Conservation (phyloP, 139 green algal species). For the Chlorella sp. region DNA sequence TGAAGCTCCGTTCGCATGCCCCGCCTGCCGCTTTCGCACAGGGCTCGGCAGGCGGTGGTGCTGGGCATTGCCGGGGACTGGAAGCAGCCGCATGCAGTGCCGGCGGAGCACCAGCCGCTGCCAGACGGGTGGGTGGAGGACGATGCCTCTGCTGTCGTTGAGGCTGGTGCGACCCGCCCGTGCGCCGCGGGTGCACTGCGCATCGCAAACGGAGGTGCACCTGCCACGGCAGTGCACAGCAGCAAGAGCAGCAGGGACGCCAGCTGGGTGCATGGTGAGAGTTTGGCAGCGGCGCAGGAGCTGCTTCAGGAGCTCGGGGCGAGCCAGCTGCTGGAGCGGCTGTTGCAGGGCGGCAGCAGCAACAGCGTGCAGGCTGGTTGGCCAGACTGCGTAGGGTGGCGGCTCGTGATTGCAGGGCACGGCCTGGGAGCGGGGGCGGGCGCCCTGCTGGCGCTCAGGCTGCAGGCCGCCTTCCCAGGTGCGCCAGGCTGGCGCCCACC, state of each 20-base stretch:
- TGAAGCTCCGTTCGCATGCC: no score
- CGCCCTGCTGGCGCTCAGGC: no score
- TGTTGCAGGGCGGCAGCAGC: background rate
- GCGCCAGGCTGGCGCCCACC: no score
- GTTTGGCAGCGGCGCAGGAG: slow-evolving; percentile 2
- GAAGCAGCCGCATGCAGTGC: background rate
- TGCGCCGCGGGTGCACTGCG: background rate
- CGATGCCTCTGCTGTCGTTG: background rate
- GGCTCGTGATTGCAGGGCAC: slow-evolving; percentile 20
- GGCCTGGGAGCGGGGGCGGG: slow-evolving; percentile 13
- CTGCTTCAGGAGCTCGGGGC: background rate
- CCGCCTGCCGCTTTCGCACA: background rate
- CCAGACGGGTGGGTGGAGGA: slow-evolving; percentile 1
- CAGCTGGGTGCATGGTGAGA: background rate
- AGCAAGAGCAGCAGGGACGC: background rate
- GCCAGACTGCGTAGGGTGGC: slow-evolving; percentile 8
- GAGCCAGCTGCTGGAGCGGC: slow-evolving; percentile 9
- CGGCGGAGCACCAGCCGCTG: background rate
- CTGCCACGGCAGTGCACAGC: background rate
- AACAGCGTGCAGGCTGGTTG: background rate
- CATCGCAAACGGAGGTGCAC: background rate
- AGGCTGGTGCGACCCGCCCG: background rate
- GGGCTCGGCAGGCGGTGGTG: background rate
- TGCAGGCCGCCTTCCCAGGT: no score
- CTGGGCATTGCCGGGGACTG: slow-evolving; percentile 20